Evolutionary conservation across 148 eudicot species (phyloP), one percentile per base, ranked within the genome.

Genomic region (Camellia lanceoleosa): DNA sequence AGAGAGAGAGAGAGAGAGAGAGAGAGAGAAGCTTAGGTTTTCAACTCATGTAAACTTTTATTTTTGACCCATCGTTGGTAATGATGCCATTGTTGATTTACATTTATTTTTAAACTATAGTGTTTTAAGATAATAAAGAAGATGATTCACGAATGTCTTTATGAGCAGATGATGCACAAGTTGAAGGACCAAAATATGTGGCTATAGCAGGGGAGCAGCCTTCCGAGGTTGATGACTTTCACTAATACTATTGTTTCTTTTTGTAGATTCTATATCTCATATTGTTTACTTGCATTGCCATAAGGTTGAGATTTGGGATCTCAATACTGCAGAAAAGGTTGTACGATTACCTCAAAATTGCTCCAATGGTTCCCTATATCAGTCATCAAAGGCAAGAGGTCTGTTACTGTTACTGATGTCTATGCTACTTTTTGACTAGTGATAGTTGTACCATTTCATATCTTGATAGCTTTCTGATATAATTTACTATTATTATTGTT

Each of bases 241-340:
- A 15, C 20, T 61, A 16, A 14, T 23, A 18, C n/a, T 52, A 6
- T 16, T 30, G 2, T 78, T 70, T 69, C 41, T 61, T 78, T 11
- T 18, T 2, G 38, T 71, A 59, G 5, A 7, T 71, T 64, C 70
- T 81, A 78, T 69, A 9, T 44, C 67, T 74, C n/a, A 55, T 56
- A 14, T 66, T 60, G 52, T 78, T 85, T 74, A 80, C 81, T 58
- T 75, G 77, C 19, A 16, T 71, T 60, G 68, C 52, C 58, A 54
- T 79, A 82, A 93, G 97, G 97, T 91, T 87, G 98, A 95, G 90
- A 84, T 95, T 82, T 95, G 98, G 97, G 98, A 95, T 87, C 90
- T 91, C 62, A 86, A 88, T 83, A 80, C 88, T 84, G 94, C 94
- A 77, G 83, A 88, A 84, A 90, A 86, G 83, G 86, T 93, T 77